Evolutionary conservation across 768 basidiomycete species (phyloP).

Genomic region (Pholiota molesta): DNA sequence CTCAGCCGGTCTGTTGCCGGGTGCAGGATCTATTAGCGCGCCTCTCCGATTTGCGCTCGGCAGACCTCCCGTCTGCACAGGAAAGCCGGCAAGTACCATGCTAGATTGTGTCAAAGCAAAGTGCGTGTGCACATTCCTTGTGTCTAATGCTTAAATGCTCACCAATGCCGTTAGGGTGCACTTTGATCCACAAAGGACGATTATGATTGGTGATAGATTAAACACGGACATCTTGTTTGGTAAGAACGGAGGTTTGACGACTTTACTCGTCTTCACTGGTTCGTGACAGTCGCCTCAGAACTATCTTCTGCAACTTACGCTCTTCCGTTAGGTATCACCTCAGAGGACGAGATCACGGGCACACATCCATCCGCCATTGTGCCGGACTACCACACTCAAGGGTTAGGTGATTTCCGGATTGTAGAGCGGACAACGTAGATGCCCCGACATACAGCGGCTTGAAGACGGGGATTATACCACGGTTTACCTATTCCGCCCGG

Average conservation of each 20-base stretch:
- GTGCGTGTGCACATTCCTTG: slow-evolving; percentile 30
- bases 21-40: slow-evolving; percentile 83
- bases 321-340: slow-evolving; percentile 66
- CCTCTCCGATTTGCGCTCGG: slow-evolving; percentile 77
- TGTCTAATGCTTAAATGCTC: slow-evolving; percentile 16
- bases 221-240: slow-evolving; percentile 97
- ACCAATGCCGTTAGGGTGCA: slow-evolving; percentile 57
- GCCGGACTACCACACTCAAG: slow-evolving; percentile 80
- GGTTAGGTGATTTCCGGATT: slow-evolving; percentile 78
- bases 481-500: not conserved
- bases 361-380: slow-evolving; percentile 69
- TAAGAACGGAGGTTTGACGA: slow-evolving; percentile 80
- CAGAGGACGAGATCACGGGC: slow-evolving; percentile 72
- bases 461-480: slow-evolving; percentile 8
- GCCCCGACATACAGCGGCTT: not conserved
- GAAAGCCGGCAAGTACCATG: slow-evolving; percentile 93
- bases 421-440: slow-evolving; percentile 27
- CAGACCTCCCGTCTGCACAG: slow-evolving; percentile 75
- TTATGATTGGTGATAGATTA: slow-evolving; percentile 96
- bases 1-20: slow-evolving; percentile 73
- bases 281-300: slow-evolving; percentile 13
- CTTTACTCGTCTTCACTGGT: slow-evolving; percentile 94
- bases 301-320: slow-evolving; percentile 8
- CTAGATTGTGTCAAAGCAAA: slow-evolving; percentile 86
- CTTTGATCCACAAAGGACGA: slow-evolving; percentile 83